Evolutionary conservation across 1,284 basidiomycete species (phyloP), one percentile per base, ranked within the genome.

Genomic region (Xerocomus cyaneibrunnescens): DNA sequence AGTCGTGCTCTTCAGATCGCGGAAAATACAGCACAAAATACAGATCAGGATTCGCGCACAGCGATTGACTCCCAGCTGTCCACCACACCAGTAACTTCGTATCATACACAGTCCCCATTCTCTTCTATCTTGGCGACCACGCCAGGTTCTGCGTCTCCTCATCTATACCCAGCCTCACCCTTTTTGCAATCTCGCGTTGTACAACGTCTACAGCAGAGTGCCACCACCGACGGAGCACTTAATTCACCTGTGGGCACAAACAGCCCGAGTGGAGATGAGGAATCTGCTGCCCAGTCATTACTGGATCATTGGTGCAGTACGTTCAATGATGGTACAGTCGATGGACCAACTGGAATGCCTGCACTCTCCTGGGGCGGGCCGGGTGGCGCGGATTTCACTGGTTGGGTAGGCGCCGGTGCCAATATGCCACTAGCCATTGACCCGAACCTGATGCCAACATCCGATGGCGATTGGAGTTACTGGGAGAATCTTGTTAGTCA

Each of bases 231-330:
- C 19, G 79, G 79, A 35, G 69, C 76, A 54, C 68, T 69, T 4
- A 72, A 69, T 49, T 85, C 80, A 23, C 84, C 80, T 48, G 76
- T 73, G 22, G 77, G 75, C 25, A 79, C 84, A 28, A 80, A 78
- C 16, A 89, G 87, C 64, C 87, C 87, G 5, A 78, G 76, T 48
- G 79, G 75, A 32, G 88, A 89, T 30, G 89, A 91, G 22, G 87
- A 89, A 60, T 83, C 80, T 32, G 73, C 84, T 13, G 88, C 88
- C 7, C 89, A 92, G 62, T 79, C 80, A 16, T 66, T 92, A 50
- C 73, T 92, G 44, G 88, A 92, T 63, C 84, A 90, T 57, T 92
- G 89, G 89, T 87, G 83, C 63, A 85, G 85, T 55, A 81, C 84
- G 17, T 80, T 89, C 57, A 87, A 80, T 62, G 85, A 84, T 55